phyloP scores from a whole-genome alignment of 2,329 filamentous ascomycete genomes.

The Botryotinia narcissicola region DNA sequence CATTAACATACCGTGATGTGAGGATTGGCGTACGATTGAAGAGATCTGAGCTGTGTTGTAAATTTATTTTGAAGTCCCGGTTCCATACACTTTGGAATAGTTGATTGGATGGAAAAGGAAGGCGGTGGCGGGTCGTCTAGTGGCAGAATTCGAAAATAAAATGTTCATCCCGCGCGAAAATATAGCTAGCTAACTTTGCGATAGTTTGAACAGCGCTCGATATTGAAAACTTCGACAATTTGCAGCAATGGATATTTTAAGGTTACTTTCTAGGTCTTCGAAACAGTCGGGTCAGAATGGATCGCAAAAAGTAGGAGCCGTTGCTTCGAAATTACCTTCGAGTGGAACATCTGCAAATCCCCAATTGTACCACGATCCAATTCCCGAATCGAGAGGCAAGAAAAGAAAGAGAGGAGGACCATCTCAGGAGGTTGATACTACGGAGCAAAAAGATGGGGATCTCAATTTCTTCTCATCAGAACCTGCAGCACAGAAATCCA shows the following conservation, averaged over 20 bases:
- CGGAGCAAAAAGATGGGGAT: constrained; percentile 38
- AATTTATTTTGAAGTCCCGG: constrained; percentile 22
- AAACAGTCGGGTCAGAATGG: constrained; percentile 48
- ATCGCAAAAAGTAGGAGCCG: constrained; percentile 36
- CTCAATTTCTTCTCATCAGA: constrained; percentile 59
- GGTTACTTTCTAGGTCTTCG: constrained; percentile 67
- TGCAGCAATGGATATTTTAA: constrained; percentile 59
- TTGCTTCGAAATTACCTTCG: constrained; percentile 55
- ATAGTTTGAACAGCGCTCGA: background rate
- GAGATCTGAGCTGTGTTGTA: constrained; percentile 18
- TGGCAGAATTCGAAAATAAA: constrained; percentile 17
- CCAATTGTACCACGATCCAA: constrained; percentile 64
- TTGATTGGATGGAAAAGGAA: constrained; percentile 6
- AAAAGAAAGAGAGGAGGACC: constrained; percentile 55
- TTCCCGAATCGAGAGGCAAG: constrained; percentile 44
- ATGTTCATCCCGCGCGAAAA: constrained; percentile 10
- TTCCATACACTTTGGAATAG: constrained; percentile 18
- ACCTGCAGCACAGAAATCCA: constrained; percentile 31
- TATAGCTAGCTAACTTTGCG: background rate
- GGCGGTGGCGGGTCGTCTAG: background rate
- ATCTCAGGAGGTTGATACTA: constrained; percentile 39
- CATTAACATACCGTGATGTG: constrained; percentile 26
- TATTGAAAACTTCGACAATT: constrained; percentile 10
- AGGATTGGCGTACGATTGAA: constrained; percentile 18
- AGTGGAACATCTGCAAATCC: constrained; percentile 63